Conservation (phyloP, 2,329 filamentous ascomycete species). For the Tolypocladium amazonense region DNA sequence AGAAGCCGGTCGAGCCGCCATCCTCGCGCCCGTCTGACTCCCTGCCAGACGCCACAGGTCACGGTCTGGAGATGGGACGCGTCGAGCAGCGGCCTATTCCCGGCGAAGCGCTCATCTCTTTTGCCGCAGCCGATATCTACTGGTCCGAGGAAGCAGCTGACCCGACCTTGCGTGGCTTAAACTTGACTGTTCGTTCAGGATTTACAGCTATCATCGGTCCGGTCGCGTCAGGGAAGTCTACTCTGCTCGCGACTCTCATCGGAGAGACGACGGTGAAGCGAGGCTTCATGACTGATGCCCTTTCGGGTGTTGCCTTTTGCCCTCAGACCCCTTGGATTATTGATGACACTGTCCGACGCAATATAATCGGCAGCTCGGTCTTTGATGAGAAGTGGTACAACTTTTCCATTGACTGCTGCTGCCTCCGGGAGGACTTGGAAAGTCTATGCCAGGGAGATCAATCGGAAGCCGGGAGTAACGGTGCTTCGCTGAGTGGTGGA, state of each 20-base stretch:
- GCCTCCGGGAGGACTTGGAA: background rate
- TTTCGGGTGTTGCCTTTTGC: background rate
- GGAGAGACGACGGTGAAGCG: background rate
- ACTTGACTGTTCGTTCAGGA: background rate
- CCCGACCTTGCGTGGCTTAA: background rate
- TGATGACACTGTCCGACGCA: background rate
- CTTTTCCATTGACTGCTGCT: background rate
- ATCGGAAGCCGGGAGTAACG: background rate
- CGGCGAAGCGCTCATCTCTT: background rate
- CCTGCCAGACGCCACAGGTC: background rate
- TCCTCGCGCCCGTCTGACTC: background rate
- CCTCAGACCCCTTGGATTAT: background rate
- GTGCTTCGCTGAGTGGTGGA: background rate
- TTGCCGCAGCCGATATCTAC: background rate
- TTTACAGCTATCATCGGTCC: background rate
- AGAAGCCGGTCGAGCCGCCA: background rate
- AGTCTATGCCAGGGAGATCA: background rate
- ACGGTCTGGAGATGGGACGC: background rate
- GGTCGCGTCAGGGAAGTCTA: slow-evolving; percentile 1
- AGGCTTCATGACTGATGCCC: background rate
- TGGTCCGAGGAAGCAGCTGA: background rate
- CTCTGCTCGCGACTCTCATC: background rate
- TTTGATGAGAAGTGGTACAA: slow-evolving; percentile 1
- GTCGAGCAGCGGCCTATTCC: background rate
- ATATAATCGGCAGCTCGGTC: background rate